A percentile compares a stretch with the other conserved stretches of the same genome.
Evolutionary conservation across 2,329 filamentous ascomycete species (phyloP).

Genomic region (Alternaria rosae): DNA sequence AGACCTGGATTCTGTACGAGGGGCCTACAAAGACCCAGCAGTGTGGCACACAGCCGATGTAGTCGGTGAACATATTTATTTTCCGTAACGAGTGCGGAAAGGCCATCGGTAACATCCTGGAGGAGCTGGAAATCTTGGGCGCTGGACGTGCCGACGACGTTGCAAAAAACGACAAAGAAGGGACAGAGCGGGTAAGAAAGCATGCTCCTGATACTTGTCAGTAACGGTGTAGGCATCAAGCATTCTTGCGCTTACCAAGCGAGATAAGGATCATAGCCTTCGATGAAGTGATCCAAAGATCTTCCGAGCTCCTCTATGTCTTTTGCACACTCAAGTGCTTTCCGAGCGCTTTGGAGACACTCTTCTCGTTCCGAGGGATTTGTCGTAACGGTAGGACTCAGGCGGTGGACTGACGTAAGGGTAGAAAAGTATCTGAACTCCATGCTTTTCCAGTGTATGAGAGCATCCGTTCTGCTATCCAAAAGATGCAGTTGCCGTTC

Average conservation of each 20-base stretch:
- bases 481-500: conserved; percentile 26
- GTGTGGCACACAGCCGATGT: conserved; percentile 37
- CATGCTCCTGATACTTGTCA: conserved; percentile 36
- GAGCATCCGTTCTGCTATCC: conserved; percentile 28
- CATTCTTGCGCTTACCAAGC: conserved; percentile 28
- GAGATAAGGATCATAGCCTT: conserved; percentile 41
- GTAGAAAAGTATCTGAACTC: conserved; percentile 46
- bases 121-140: conserved; percentile 40
- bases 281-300: conserved; percentile 36
- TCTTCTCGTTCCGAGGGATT: conserved; percentile 39
- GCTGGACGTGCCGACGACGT: conserved; percentile 47
- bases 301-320: conserved; percentile 33
- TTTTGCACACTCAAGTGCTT: conserved; percentile 39
- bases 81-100: conserved; percentile 37
- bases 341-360: conserved; percentile 42
- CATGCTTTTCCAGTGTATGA: conserved; percentile 42
- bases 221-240: background rate
- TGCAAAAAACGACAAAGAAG: conserved; percentile 49
- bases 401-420: conserved; percentile 40
- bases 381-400: conserved; percentile 40
- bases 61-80: conserved; percentile 42
- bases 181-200: conserved; percentile 45
- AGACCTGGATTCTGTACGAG: conserved; percentile 22
- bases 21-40: conserved; percentile 41
- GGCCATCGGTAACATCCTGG: conserved; percentile 36